A percentile compares a stretch with the other conserved stretches of the same genome.
Conservation (phyloP, 129 eudicot species). For the Pittosporum tobira region DNA sequence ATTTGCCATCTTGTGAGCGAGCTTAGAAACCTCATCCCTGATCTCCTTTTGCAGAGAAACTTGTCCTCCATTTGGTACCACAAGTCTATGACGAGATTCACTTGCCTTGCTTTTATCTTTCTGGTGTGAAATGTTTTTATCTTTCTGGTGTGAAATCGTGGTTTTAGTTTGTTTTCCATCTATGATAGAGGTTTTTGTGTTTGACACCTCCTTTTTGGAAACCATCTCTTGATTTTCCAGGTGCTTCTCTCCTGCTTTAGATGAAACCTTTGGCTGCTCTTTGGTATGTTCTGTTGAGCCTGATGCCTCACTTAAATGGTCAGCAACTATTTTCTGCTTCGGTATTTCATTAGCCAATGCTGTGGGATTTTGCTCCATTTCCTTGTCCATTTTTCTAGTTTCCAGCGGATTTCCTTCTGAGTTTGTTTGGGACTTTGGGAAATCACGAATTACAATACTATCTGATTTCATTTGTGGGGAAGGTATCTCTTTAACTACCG, state of each 20-base stretch:
- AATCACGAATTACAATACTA: conserved; percentile 9
- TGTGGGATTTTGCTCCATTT: conserved; percentile 5
- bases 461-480: conserved; percentile 1
- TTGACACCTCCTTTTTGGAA: conserved; percentile 7
- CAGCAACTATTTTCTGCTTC: conserved; percentile 5
- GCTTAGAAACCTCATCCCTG: conserved; percentile 37
- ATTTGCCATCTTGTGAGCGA: conserved; percentile 27
- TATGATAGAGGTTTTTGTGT: not conserved
- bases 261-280: conserved; percentile 3
- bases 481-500: conserved; percentile 1
- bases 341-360: conserved; percentile 1
- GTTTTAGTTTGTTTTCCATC: conserved; percentile 18
- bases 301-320: conserved; percentile 5
- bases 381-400: conserved; percentile 22
- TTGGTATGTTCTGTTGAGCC: conserved; percentile 6
- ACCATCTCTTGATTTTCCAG: conserved; percentile 12
- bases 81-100: conserved; percentile 23
- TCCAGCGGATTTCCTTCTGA: conserved; percentile 23
- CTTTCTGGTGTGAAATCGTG: conserved; percentile 21
- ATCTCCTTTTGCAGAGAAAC: conserved; percentile 39
- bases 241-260: conserved; percentile 12
- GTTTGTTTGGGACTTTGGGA: conserved; percentile 3
- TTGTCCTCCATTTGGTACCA: conserved; percentile 17
- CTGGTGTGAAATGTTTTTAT: conserved; percentile 23
- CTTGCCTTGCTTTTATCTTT: conserved; percentile 14